Conservation (phyloP, 305 asterid genomes). For the Petunia hybrid region DNA sequence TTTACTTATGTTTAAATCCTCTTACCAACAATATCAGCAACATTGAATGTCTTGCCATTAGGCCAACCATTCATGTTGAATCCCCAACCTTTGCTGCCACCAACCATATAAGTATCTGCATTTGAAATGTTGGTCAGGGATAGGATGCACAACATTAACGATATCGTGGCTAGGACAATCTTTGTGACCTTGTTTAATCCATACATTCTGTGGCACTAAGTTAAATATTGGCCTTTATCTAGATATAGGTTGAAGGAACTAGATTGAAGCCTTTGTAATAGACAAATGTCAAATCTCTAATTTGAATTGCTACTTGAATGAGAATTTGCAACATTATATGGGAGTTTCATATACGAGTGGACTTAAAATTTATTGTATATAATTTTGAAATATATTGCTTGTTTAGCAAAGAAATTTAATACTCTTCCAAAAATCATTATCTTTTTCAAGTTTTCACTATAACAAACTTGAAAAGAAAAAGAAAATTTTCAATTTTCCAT, state of each 20-base stretch:
- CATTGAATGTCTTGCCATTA: conserved; percentile 43
- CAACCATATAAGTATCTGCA: conserved; percentile 44
- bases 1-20: not conserved
- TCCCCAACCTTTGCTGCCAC: conserved; percentile 47
- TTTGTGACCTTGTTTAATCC: not conserved
- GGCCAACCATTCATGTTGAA: conserved; percentile 41
- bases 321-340: too few species aligned
- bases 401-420: too few species aligned
- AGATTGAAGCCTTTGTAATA: not conserved
- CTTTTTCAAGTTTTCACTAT: too few species aligned
- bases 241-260: not conserved
- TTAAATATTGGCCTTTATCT: not conserved
- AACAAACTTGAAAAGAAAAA: too few species aligned
- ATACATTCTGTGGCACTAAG: not conserved
- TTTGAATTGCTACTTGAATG: too few species aligned
- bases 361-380: too few species aligned
- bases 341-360: too few species aligned
- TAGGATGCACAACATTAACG: conserved; percentile 15
- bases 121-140: conserved; percentile 16
- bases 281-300: not conserved
- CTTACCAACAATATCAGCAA: conserved; percentile 43
- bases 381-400: too few species aligned
- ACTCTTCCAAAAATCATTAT: too few species aligned
- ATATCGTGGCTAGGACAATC: not conserved
- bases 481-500: too few species aligned